phyloP scores from a whole-genome alignment of 202 grass and related monocot genomes.

The Eragrostis tef region DNA sequence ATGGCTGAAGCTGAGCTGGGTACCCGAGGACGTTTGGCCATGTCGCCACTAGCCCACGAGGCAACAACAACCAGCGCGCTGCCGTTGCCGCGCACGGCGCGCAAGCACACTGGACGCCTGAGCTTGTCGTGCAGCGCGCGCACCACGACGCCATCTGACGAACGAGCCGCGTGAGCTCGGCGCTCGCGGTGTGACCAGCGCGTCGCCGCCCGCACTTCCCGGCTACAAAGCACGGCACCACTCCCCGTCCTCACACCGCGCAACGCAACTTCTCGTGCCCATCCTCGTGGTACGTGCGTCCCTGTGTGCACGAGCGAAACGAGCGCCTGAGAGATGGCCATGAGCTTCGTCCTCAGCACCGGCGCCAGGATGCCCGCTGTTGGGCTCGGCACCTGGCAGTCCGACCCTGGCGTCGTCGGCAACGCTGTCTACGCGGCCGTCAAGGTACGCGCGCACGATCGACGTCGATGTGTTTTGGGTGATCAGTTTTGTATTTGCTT shows the following conservation, averaged over 20 bases:
- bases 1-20: too few relatives aligned
- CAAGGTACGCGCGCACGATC: constrained; percentile 43
- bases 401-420: constrained; percentile 59
- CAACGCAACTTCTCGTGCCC: background rate
- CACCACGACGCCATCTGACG: background rate
- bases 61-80: background rate
- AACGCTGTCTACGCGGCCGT: constrained; percentile 60
- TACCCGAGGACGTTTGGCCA: too few relatives aligned
- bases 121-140: background rate
- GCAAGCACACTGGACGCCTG: background rate
- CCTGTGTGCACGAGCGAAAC: background rate
- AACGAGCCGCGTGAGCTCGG: background rate
- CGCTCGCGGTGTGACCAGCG: background rate
- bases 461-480: background rate
- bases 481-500: too few relatives aligned
- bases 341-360: constrained; percentile 55
- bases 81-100: background rate
- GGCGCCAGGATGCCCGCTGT: constrained; percentile 72
- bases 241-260: background rate
- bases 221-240: background rate
- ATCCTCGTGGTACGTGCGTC: background rate
- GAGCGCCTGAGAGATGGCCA: background rate
- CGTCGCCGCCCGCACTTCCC: background rate
- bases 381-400: constrained; percentile 78
- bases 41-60: background rate